Evolutionary conservation across 495 filamentous ascomycete species (phyloP), one percentile per base, ranked within the genome.

Genomic region (Lepidopterella palustris): DNA sequence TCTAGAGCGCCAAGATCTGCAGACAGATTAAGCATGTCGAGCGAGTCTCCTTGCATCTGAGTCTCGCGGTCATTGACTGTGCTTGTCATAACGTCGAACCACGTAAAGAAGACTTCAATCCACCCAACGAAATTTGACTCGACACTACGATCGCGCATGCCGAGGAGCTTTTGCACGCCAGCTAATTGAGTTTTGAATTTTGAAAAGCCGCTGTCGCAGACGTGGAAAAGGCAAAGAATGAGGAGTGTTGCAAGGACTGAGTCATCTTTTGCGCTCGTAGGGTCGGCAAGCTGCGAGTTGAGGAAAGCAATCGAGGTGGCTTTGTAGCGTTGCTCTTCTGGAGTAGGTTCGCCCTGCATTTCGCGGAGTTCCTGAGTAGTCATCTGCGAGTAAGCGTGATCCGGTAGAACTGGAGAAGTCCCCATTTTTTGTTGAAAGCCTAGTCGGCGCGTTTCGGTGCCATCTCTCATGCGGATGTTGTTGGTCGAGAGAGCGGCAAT

Each of bases 41-140:
- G 69, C 55, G 82, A 84, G 24, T 78, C 79, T 13, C 84, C 85
- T 57, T 84, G 85, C 26, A 97, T 80, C 68, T 95, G 89, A n/a
- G 87, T 82, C 70, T 96, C 92, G 57, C 92, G 84, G 69, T 96
- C 88, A 65, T 97, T 96, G 58, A 95, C 87, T 49, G 88, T 90
- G 26, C 89, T 88, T 0, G 89, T 90, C 76, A 96, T 87, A n/a
- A 90, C 91, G 70, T 96, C 92, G 64, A 95, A 90, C 82, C 91
- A 96, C 15, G 90, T 93, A 68, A 97, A 97, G 68, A 96, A 84
- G n/a, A 89, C 85, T 60, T 95, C 90, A 77, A 96, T 90, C 92
- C 92, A 97, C 4, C 79, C 86, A 28, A 89, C 83, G 54, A 90
- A 87, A 20, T 80, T 77, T 15, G 84, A 82, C 40, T 84, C 77